phyloP scores from a whole-genome alignment of 208 protist species.

The Acanthamoeba royreba region DNA sequence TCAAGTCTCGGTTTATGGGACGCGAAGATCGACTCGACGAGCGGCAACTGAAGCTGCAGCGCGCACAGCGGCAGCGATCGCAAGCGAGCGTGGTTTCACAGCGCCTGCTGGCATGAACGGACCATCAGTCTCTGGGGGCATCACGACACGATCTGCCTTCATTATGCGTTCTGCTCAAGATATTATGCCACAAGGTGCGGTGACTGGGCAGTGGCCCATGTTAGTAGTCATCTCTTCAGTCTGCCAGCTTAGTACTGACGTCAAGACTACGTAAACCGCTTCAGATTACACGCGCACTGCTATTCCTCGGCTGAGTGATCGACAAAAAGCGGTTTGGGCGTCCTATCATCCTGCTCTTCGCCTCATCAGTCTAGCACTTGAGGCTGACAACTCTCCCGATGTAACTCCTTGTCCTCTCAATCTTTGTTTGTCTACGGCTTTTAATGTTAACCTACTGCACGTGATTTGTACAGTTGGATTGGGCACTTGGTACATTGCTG shows the following conservation, averaged over 20 bases:
- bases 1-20: neutral
- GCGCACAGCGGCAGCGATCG: neutral
- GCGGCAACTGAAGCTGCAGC: neutral
- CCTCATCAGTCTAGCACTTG: neutral
- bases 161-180: neutral
- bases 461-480: neutral
- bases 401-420: neutral
- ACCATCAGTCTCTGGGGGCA: neutral
- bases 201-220: too few relatives aligned
- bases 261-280: too few relatives aligned
- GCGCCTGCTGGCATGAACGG: neutral
- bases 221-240: neutral
- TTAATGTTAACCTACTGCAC: neutral
- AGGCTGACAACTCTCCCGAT: neutral
- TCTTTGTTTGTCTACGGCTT: neutral
- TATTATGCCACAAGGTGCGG: neutral
- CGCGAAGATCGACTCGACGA: neutral
- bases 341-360: neutral
- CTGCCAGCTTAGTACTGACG: too few relatives aligned
- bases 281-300: neutral
- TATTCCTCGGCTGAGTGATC: neutral
- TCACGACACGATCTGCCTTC: neutral
- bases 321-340: neutral
- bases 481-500: neutral
- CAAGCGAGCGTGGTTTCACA: neutral